Evolutionary conservation across 768 basidiomycete genomes (phyloP), one percentile per base, ranked within the genome.

Genomic region (Tricholoma matsutake): DNA sequence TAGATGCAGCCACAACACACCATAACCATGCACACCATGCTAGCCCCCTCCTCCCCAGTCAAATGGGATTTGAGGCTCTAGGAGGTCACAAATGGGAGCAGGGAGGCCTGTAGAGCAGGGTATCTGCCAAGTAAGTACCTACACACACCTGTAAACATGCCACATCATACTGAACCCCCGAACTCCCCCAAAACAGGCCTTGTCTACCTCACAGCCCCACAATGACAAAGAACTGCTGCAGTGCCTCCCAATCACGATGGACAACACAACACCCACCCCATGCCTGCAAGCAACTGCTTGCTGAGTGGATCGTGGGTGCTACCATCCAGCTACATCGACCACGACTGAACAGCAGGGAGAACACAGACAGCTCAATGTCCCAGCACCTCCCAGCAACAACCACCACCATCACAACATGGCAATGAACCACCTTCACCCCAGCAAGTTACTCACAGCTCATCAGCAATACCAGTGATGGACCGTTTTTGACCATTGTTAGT

Each of bases 301-400:
- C n/a, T 16, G 39, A 3, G 39, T 41, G 39, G 39, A 16, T 41
- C 14, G 7, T 41, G 39, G 39, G 39, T 41, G n/a, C n/a, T n/a
- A n/a, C 13, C 39, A 41, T 16, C n/a, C 16, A 41, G n/a, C 39
- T 16, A 41, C 7, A 7, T 16, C 4, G 39, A 41, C n/a, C 4
- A 7, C 3, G 7, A 41, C 39, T n/a, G 39, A 41, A 41, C 14
- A n/a, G n/a, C 70, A 4, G 29, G 55, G 43, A 72, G 34, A 35
- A 35, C 34, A 10, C 34, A 35, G 34, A 35, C 34, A 35, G 11
- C 34, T 7, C 34, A 11, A 35, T 11, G 34, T 9, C 34, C 34
- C 34, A 35, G 34, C 34, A 35, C 34, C 34, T 11, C 34, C 34
- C 34, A 35, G 34, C 34, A 35, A 35, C 34, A 35, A 35, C 34